Evolutionary conservation across 2,329 filamentous ascomycete genomes (phyloP), one percentile per base, ranked within the genome.

Genomic region (Chaetomiaceae sp.): DNA sequence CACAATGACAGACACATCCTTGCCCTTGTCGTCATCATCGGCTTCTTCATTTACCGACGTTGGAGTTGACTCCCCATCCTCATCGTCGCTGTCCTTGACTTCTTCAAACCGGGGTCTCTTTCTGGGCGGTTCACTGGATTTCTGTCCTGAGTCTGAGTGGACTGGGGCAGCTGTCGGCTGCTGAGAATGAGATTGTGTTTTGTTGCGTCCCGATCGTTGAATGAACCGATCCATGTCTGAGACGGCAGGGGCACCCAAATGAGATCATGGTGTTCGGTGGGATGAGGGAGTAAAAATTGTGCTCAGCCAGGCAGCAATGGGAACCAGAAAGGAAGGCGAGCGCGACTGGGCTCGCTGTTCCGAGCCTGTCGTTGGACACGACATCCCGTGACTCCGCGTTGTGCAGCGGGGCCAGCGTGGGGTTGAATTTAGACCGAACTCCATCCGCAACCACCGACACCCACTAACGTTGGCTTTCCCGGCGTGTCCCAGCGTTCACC

Each of bases 81-180:
- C 64, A 41, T 71, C 66, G 5, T 64, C 61, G 30, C 64, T 64
- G n/a, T 58, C 51, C 33, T 37, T 54, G 27, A 62, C 41, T 8
- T 63, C 58, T 6, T 66, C 63, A 13, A 62, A 44, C 44, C 69
- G 71, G 6, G 57, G 41, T 41, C 60, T 68, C 57, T 74, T 74
- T 2, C 59, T 50, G 2, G 69, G 66, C 16, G 63, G 66, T 38
- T n/a, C n/a, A n/a, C n/a, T n/a, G n/a, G n/a, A n/a, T n/a, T n/a
- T n/a, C n/a, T 63, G 48, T 5, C 49, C 40, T 4, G 55, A 17
- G 25, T n/a, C 13, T n/a, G 2, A 31, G 31, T 40, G 17, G 16
- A 8, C 13, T 10, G 6, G 13, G 3, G 13, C 3, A 33, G 53
- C 49, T 20, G 55, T 49, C 33, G 59, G 48, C 19, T 54, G 53